Percentiles rank a stretch among this genome's conserved stretches.
Evolutionary conservation across 768 basidiomycete genomes (phyloP).

Genomic region (Hortiboletus flavorubellus): DNA sequence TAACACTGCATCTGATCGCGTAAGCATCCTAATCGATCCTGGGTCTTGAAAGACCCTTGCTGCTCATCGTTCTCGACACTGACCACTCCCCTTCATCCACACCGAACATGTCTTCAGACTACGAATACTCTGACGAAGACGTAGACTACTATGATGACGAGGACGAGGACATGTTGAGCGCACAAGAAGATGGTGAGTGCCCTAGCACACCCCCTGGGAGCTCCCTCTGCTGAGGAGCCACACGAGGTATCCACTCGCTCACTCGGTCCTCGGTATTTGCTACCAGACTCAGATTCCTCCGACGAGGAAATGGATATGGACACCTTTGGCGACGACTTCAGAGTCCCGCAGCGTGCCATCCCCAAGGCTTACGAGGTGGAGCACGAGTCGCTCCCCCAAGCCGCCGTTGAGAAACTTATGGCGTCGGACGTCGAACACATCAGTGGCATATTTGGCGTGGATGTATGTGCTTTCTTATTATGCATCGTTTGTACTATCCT

Average conservation of each 20-base stretch:
- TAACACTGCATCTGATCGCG: constrained; percentile 19
- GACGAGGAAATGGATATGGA: constrained; percentile 74
- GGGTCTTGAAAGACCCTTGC: constrained; percentile 7
- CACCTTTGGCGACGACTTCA: constrained; percentile 61
- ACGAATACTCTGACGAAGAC: constrained; percentile 69
- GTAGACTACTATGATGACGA: constrained; percentile 66
- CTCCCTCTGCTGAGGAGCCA: constrained; percentile 22
- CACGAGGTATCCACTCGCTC: constrained; percentile 10
- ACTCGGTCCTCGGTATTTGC: constrained; percentile 16
- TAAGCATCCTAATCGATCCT: constrained; percentile 32
- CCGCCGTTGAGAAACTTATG: constrained; percentile 77
- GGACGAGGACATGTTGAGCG: constrained; percentile 62
- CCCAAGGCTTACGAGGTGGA: constrained; percentile 81
- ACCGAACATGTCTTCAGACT: constrained; percentile 57
- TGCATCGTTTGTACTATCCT: neutral
- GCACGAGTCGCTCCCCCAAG: constrained; percentile 70
- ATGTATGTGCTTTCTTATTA: constrained; percentile 52
- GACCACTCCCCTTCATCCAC: constrained; percentile 9
- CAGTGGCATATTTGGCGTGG: constrained; percentile 81
- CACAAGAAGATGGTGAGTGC: constrained; percentile 53
- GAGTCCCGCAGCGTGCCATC: constrained; percentile 49
- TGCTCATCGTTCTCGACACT: constrained; percentile 19
- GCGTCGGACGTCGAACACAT: constrained; percentile 80
- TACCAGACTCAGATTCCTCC: constrained; percentile 38
- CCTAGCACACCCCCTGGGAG: constrained; percentile 1